Percentiles rank a stretch among this genome's conserved stretches.
phyloP scores from a whole-genome alignment of 257 asterid genomes.

The Solanum bulbocastanum region DNA sequence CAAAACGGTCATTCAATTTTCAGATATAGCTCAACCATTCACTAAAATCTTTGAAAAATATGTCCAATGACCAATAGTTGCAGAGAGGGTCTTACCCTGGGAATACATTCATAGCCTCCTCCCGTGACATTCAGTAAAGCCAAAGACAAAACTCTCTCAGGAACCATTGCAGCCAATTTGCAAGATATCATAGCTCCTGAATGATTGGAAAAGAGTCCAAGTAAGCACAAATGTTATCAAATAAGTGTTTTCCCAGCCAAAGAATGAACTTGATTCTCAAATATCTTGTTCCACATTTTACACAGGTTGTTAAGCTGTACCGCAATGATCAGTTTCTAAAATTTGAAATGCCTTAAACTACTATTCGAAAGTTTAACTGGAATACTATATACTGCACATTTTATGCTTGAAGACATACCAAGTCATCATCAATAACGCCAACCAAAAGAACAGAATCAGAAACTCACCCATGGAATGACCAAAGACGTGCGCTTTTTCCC shows the following conservation, averaged over 20 bases:
- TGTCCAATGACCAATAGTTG: background rate
- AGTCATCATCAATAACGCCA: conserved; percentile 14
- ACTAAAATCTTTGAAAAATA: background rate
- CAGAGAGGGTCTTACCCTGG: conserved; percentile 41
- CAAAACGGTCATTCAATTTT: background rate
- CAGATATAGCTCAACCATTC: background rate
- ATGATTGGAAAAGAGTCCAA: conserved; percentile 1
- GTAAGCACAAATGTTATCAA: background rate
- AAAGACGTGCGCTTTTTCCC: conserved; percentile 84
- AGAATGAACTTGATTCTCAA: background rate
- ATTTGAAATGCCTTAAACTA: background rate
- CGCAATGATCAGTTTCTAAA: background rate
- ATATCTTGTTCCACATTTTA: background rate
- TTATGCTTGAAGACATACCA: background rate
- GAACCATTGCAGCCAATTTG: conserved; percentile 85
- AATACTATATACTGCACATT: background rate
- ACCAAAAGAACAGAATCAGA: conserved; percentile 9
- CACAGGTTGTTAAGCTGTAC: background rate
- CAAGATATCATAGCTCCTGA: conserved; percentile 97
- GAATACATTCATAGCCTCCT: conserved; percentile 95
- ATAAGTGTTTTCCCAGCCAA: background rate
- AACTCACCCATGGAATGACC: conserved; percentile 99
- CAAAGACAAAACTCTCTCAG: conserved; percentile 63
- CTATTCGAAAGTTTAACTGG: background rate
- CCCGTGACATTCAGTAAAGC: conserved; percentile 95